Evolutionary conservation across 1,284 basidiomycete genomes (phyloP).

Genomic region (Cryptococcus sp.): DNA sequence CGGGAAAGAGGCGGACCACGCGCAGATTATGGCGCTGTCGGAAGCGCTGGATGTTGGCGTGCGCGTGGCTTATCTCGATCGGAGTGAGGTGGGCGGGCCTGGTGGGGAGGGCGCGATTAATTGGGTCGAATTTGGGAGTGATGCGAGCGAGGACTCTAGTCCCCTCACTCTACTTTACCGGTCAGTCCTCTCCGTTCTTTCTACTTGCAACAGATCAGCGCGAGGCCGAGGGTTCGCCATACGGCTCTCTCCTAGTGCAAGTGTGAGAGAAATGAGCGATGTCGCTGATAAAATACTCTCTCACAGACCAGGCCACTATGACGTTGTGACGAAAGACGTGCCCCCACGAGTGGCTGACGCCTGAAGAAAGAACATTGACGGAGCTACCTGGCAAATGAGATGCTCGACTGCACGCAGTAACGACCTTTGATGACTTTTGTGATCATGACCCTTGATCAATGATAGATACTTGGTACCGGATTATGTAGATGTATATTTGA

Average conservation of each 20-base stretch:
- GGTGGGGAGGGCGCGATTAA: constrained; percentile 52
- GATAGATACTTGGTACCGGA: neutral
- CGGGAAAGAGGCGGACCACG: constrained; percentile 85
- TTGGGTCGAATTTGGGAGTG: constrained; percentile 70
- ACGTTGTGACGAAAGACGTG: constrained; percentile 60
- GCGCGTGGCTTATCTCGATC: constrained; percentile 77
- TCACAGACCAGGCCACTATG: constrained; percentile 71
- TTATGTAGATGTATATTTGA: neutral
- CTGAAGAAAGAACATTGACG: neutral
- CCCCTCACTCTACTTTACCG: constrained; percentile 67
- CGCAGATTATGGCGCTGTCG: constrained; percentile 77
- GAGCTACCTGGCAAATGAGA: neutral
- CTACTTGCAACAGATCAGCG: too few species aligned
- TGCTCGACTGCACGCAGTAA: too few species aligned
- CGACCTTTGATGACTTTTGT: too few species aligned
- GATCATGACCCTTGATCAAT: too few species aligned
- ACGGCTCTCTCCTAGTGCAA: neutral
- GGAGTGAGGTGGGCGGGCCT: constrained; percentile 56
- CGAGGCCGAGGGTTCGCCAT: too few species aligned
- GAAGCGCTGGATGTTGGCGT: constrained; percentile 69
- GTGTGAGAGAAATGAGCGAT: constrained; percentile 4
- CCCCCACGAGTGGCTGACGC: constrained; percentile 12
- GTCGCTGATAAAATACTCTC: constrained; percentile 11
- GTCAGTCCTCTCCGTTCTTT: constrained; percentile 55
- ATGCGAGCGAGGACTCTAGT: constrained; percentile 46